These are phyloP conservation scores for Pseudogymnoascus sp. DNA, from an alignment of 2,329 filamentous ascomycete species.

Conservation along the genomic window DNA sequence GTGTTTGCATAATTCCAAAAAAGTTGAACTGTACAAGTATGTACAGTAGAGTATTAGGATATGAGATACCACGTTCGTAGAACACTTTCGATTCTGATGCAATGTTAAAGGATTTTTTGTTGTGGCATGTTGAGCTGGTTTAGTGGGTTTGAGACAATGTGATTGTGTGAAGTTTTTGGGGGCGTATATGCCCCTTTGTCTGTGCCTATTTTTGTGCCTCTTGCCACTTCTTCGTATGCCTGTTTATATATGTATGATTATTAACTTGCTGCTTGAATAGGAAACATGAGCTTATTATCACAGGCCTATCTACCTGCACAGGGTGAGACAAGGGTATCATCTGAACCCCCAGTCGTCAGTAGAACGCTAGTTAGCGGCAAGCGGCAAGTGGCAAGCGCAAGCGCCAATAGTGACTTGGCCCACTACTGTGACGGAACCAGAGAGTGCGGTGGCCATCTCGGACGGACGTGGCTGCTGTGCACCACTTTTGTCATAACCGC, in stretches of 20 bases:
- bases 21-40: slow-evolving; percentile 2
- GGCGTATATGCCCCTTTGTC: background rate
- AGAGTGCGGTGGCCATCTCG: slow-evolving; percentile 6
- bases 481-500: slow-evolving; percentile 8
- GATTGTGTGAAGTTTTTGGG: background rate
- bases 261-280: background rate
- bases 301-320: background rate
- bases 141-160: background rate
- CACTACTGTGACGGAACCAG: slow-evolving; percentile 7
- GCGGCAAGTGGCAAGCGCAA: background rate
- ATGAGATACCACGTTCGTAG: slow-evolving; percentile 8
- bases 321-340: background rate
- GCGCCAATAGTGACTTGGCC: slow-evolving; percentile 6
- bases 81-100: slow-evolving; percentile 6
- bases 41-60: slow-evolving; percentile 7
- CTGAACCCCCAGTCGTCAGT: background rate
- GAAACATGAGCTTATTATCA: background rate
- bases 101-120: background rate
- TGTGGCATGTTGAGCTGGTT: background rate
- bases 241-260: background rate
- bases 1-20: slow-evolving; percentile 6
- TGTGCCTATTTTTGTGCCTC: background rate
- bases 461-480: slow-evolving; percentile 3
- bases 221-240: background rate
- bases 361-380: background rate